Evolutionary conservation across 2,329 filamentous ascomycete species (phyloP).

Genomic region (Coniochaeta prunicola): DNA sequence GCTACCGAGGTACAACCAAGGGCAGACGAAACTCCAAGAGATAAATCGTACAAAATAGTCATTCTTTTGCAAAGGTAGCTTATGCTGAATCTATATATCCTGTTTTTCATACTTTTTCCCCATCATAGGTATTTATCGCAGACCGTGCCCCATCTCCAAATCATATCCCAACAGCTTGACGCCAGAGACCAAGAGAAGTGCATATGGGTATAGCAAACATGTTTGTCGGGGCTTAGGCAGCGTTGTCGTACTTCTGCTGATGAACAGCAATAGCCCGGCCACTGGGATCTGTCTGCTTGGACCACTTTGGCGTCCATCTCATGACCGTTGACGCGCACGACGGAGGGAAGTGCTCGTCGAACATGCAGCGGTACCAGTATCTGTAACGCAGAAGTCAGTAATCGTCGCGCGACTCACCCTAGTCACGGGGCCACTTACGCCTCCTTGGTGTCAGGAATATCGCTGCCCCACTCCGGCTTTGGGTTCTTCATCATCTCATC

Average conservation of each 20-base stretch:
- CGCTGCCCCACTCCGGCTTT: constrained; percentile 89
- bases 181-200: neutral
- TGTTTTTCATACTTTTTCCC: neutral
- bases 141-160: neutral
- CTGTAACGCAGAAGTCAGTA: constrained; percentile 27
- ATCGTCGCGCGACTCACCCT: neutral
- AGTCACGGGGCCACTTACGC: constrained; percentile 49
- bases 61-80: too few relatives aligned
- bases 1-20: too few relatives aligned
- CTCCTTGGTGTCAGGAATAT: constrained; percentile 95
- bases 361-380: constrained; percentile 98
- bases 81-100: too few relatives aligned
- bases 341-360: constrained; percentile 95
- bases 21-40: too few relatives aligned
- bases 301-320: constrained; percentile 98
- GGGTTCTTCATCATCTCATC: constrained; percentile 99
- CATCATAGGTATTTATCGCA: neutral
- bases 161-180: neutral
- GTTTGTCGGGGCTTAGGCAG: constrained; percentile 7
- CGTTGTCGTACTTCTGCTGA: constrained; percentile 62
- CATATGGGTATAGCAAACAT: neutral
- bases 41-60: too few relatives aligned
- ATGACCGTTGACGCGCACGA: constrained; percentile 88
- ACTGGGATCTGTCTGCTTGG: constrained; percentile 89
- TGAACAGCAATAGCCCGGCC: constrained; percentile 77